Conservation (phyloP, 805 yeast genomes). For the Lachancea fermentati region DNA sequence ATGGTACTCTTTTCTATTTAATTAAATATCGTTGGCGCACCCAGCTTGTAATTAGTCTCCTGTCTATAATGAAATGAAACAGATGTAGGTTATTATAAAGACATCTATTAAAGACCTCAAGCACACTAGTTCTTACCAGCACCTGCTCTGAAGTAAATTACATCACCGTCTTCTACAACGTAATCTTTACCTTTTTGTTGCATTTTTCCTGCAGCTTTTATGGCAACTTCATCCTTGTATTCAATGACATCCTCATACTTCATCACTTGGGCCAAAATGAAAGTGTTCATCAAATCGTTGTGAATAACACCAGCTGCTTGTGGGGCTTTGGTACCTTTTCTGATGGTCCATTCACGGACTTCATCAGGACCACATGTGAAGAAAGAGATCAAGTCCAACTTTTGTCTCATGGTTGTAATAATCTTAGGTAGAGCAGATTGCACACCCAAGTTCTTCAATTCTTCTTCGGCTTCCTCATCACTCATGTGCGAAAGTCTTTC, state of each 20-base stretch:
- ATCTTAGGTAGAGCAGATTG: conserved; percentile 81
- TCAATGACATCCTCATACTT: conserved; percentile 77
- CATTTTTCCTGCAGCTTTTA: conserved; percentile 85
- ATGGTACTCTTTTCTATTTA: conserved; percentile 42
- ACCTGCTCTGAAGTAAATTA: conserved; percentile 88
- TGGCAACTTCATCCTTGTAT: conserved; percentile 71
- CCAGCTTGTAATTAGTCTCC: conserved; percentile 6
- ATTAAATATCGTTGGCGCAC: conserved; percentile 6
- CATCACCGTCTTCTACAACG: conserved; percentile 91
- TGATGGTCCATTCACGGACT: conserved; percentile 96
- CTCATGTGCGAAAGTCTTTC: conserved; percentile 84
- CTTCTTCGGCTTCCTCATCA: conserved; percentile 74
- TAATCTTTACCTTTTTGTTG: conserved; percentile 91
- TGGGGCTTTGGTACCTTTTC: conserved; percentile 92
- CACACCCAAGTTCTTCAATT: conserved; percentile 69
- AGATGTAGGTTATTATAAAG: not conserved
- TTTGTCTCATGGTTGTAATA: conserved; percentile 79
- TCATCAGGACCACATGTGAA: conserved; percentile 96
- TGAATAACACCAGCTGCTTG: conserved; percentile 98
- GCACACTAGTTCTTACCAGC: conserved; percentile 66
- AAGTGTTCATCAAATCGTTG: conserved; percentile 90
- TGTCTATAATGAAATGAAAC: not conserved
- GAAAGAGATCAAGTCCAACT: conserved; percentile 82
- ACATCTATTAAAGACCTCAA: not conserved
- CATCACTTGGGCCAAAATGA: conserved; percentile 89